Percentiles rank a stretch among this genome's conserved stretches.
Evolutionary conservation across 106 monocot species (phyloP).

Genomic region (Dendrobium chrysotoxum): DNA sequence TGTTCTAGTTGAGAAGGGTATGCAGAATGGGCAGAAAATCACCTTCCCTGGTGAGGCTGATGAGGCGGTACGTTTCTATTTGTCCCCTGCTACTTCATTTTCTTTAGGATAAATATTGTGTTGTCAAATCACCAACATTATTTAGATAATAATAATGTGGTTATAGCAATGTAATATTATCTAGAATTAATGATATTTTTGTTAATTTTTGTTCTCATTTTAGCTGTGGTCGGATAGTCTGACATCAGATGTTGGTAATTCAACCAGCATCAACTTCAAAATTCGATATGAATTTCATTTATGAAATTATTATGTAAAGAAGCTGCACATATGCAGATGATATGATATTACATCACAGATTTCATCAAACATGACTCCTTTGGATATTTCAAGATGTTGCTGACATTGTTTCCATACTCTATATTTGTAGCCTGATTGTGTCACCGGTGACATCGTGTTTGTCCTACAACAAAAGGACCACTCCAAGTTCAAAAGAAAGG

Average conservation of each 20-base stretch:
- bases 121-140: too few species aligned
- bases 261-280: too few species aligned
- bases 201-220: neutral
- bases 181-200: neutral
- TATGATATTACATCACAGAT: too few species aligned
- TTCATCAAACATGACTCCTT: too few species aligned
- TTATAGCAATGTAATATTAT: neutral
- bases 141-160: neutral
- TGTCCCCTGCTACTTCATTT: neutral
- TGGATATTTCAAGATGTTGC: neutral
- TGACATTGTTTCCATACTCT: neutral
- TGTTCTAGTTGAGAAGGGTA: constrained; percentile 41
- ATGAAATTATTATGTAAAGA: too few species aligned
- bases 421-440: constrained; percentile 41
- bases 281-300: too few species aligned
- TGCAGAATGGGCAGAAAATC: constrained; percentile 52
- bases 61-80: constrained; percentile 45
- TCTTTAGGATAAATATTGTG: neutral
- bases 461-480: constrained; percentile 39
- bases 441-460: constrained; percentile 50
- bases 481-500: constrained; percentile 30
- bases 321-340: too few species aligned
- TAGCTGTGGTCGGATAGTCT: neutral
- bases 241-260: too few species aligned
- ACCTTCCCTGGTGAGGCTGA: constrained; percentile 59